Base-by-base conservation (phyloP, 495 filamentous ascomycete species). In the Penicillium fimorum region DNA sequence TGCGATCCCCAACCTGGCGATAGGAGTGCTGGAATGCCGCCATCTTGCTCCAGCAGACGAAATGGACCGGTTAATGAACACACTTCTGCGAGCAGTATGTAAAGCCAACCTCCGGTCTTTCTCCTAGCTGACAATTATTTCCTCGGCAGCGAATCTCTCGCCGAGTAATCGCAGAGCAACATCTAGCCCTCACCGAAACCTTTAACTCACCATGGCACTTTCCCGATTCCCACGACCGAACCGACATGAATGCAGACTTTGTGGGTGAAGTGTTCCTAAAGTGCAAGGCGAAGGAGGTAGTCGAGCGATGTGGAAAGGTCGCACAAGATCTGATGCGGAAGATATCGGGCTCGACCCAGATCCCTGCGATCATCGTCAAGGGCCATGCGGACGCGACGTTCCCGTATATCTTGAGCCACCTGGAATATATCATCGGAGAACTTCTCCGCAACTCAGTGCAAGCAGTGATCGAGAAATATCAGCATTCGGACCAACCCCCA, bases 401-500 rank as follows among this genome's bases (percentile, higher is more conserved):
- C 67, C 95, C 95, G 2, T 99, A 96, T 59, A 97, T 97, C 56
- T 82, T 95, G 18, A 93, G 87, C 62, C 95, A 97, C 67, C 79
- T 99, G 47, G 91, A 99, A 73, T 99, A 97, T 67, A 97, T 97
- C 63, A 83, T 97, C 54, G 92, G 94, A 35, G 94, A 99, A 71
- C 85, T 99, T 11, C 79, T 99, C 17, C 86, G 94, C 53, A 99
- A 99, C 72, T 93, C 90, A 1, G 86, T 99, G 24, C 92, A 97
- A 70, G 93, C 91, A 22, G 86, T 92, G 4, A 84, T 92, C 37
- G 94, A 96, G 63, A 84, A 83, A 62, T 79, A 82, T 29, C 63
- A 71, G 7, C 63, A 72, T 24, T 66, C 69, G 10, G 45, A 70
- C 18, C 55, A 67, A 4, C 66, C 73, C 0, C 87, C 88, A 7